These are phyloP conservation scores for Gloeostereum incarnatum DNA, from an alignment of 768 basidiomycete genomes.

Conservation along the genomic window DNA sequence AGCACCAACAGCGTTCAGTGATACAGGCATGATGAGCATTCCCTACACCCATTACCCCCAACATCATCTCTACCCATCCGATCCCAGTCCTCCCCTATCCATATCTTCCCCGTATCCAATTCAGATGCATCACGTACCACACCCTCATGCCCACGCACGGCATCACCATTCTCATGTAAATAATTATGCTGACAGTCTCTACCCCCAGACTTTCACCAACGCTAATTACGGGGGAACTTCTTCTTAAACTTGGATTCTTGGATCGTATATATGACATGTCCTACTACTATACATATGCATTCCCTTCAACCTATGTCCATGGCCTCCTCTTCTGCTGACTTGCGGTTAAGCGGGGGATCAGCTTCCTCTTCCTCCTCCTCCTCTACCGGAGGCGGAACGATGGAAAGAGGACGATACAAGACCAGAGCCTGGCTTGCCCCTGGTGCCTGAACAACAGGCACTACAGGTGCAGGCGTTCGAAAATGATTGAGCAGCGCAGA, in stretches of 20 bases:
- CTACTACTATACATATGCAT: too few species aligned
- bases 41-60: slow-evolving; percentile 12
- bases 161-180: slow-evolving; percentile 54
- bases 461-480: slow-evolving; percentile 16
- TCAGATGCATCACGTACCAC: slow-evolving; percentile 76
- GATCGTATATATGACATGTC: too few species aligned
- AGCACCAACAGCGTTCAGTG: slow-evolving; percentile 17
- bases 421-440: slow-evolving; percentile 39
- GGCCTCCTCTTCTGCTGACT: neutral
- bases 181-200: slow-evolving; percentile 25
- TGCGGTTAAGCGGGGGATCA: neutral
- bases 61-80: slow-evolving; percentile 8
- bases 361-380: slow-evolving; percentile 11
- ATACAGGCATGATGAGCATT: slow-evolving; percentile 11
- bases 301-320: too few species aligned
- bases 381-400: slow-evolving; percentile 9
- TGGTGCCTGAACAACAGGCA: slow-evolving; percentile 10
- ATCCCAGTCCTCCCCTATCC: slow-evolving; percentile 15
- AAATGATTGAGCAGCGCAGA: slow-evolving; percentile 36
- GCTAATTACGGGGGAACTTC: too few species aligned
- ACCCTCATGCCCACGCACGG: slow-evolving; percentile 69
- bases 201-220: too few species aligned
- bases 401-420: slow-evolving; percentile 37
- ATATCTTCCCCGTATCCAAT: slow-evolving; percentile 37
- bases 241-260: too few species aligned